Conservation (phyloP, 129 eudicot genomes). For the Helichrysum umbraculigerum region DNA sequence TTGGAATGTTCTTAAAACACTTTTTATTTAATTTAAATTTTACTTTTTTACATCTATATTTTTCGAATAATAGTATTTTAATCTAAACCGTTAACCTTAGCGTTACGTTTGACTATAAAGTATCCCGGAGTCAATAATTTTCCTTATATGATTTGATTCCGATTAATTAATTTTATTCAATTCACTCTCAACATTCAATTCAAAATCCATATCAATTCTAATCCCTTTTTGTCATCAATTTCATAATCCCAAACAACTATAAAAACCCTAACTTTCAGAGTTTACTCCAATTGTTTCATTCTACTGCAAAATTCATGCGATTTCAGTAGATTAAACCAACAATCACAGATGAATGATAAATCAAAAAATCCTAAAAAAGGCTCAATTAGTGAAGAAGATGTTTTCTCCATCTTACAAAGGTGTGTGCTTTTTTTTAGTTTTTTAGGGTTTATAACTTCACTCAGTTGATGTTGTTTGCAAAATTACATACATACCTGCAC, state of each 20-base stretch:
- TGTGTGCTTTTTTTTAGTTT: constrained; percentile 1
- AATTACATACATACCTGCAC: background rate
- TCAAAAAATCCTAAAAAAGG: constrained; percentile 46
- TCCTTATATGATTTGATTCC: background rate
- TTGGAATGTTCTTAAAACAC: too few relatives aligned
- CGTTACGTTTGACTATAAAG: background rate
- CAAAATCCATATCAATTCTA: background rate
- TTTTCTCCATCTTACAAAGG: constrained; percentile 60
- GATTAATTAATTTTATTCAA: too few relatives aligned
- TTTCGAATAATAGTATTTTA: too few relatives aligned
- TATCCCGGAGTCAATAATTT: background rate
- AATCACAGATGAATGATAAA: constrained; percentile 45
- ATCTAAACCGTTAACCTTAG: background rate
- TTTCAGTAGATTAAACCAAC: background rate
- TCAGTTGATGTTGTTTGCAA: constrained; percentile 2
- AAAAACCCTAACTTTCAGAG: background rate
- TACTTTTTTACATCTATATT: too few relatives aligned
- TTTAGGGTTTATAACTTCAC: constrained; percentile 14
- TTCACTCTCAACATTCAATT: background rate
- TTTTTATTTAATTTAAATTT: too few relatives aligned
- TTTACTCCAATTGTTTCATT: background rate
- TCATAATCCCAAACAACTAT: background rate
- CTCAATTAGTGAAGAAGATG: constrained; percentile 63
- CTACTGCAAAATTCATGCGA: background rate
- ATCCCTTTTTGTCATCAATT: background rate